Base-by-base conservation (phyloP, 2,329 filamentous ascomycete genomes). In the Tetracladium maxilliforme region DNA sequence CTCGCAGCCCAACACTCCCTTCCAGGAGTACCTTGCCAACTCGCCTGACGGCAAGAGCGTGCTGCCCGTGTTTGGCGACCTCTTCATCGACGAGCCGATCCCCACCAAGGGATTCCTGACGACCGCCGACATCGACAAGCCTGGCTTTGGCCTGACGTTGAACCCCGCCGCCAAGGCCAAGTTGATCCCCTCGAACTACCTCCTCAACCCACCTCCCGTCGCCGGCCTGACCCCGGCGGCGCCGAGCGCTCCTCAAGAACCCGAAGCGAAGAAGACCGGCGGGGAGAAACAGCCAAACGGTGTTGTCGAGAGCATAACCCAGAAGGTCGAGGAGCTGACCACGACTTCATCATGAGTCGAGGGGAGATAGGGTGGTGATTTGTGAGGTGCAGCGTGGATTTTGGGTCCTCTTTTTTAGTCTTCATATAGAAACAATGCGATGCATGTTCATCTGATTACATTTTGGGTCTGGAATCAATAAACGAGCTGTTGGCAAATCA, bases 1-100 rank as follows among this genome's bases (percentile, higher is more conserved):
- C 32, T 92, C 83, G 22, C 86, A 94, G 52, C 71, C 81, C 34
- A 92, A 93, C 56, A 81, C 78, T 10, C 86, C 86, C 5, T 94
- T 94, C 64, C 86, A 94, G 51, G 86, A 94, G 52, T 94, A 94
- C 45, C 66, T 94, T 14, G 86, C 86, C 38, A 93, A 93, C 56
- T 92, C 83, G 3, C 70, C 84, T 1, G 84, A 94, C 41, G 86
- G 86, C 24, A 81, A 83, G 58, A 84, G 73, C 33, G 86, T 94
- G 11, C 57, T 87, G 33, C 86, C 86, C 3, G 86, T 94, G 6
- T 94, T 94, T 49, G 86, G 86, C 18, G 80, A 92, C 40, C 60
- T 94, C 25, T 94, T 93, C 53, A 43, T 79, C 18, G 84, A 93
- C 48, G 86, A 94, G 56, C 84, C 84, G 5, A 87, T 94, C 31